These are phyloP conservation scores for Phytophthora nicotianae DNA, from an alignment of 352 stramenopile species.

Conservation along the genomic window DNA sequence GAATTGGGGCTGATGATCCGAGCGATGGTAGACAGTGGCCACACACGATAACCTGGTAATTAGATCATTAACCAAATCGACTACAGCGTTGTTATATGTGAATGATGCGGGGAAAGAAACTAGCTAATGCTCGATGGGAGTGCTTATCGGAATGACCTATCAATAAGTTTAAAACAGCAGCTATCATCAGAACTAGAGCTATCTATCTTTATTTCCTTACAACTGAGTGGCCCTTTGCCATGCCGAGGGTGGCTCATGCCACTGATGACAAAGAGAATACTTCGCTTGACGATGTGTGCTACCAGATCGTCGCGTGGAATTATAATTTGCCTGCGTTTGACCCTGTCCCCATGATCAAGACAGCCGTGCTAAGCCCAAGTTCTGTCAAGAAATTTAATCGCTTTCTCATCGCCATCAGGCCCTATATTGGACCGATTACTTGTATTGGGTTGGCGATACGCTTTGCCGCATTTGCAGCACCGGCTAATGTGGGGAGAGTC, in stretches of 20 bases:
- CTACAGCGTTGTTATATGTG: no score
- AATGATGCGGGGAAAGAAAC: no score
- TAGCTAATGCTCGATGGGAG: no score
- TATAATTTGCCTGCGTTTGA: slow-evolving; percentile 16
- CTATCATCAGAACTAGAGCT: no score
- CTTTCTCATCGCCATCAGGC: background rate
- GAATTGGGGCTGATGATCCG: background rate
- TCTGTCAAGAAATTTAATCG: slow-evolving; percentile 16
- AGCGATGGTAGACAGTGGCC: background rate
- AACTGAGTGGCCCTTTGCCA: no score
- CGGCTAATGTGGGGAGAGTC: slow-evolving; percentile 6
- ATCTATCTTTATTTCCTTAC: no score
- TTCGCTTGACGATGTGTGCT: background rate
- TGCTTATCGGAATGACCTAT: no score
- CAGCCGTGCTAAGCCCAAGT: slow-evolving; percentile 11
- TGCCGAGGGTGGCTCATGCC: background rate
- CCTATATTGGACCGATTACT: background rate
- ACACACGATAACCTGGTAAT: background rate
- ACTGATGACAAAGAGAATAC: background rate
- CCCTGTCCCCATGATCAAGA: slow-evolving; percentile 15
- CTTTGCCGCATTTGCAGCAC: slow-evolving; percentile 10
- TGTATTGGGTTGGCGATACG: slow-evolving; percentile 8
- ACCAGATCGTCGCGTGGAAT: slow-evolving; percentile 16
- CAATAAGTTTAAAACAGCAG: no score
- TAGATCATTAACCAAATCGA: no score